Conservation (phyloP, 2,329 filamentous ascomycete species). For the Colletotrichum costaricense region DNA sequence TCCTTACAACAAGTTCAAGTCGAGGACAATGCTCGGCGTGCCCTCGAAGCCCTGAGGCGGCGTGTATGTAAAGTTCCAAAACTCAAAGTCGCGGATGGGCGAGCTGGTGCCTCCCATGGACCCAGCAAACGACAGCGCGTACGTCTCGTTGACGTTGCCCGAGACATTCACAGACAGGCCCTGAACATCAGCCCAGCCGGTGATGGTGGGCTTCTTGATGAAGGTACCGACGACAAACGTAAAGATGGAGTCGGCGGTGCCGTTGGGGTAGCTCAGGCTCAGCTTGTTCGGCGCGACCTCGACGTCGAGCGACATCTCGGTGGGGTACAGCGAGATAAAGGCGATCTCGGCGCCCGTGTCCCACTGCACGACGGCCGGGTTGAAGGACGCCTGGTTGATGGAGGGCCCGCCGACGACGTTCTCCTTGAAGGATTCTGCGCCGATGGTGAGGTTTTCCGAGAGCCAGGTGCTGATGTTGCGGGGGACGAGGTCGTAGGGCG, state of each 20-base stretch:
- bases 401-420: slow-evolving; percentile 65
- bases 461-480: slow-evolving; percentile 72
- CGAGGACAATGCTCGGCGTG: slow-evolving; percentile 36
- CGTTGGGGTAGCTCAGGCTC: slow-evolving; percentile 64
- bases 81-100: slow-evolving; percentile 53
- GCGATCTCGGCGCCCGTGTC: slow-evolving; percentile 50
- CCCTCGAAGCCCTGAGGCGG: slow-evolving; percentile 49
- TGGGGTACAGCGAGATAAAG: slow-evolving; percentile 51
- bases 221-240: slow-evolving; percentile 62
- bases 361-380: slow-evolving; percentile 72
- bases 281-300: slow-evolving; percentile 55
- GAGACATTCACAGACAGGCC: slow-evolving; percentile 57
- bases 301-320: slow-evolving; percentile 52
- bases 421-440: slow-evolving; percentile 68
- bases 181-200: slow-evolving; percentile 58
- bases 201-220: slow-evolving; percentile 54
- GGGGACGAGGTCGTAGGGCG: slow-evolving; percentile 66
- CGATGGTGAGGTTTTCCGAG: slow-evolving; percentile 67
- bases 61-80: slow-evolving; percentile 57
- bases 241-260: slow-evolving; percentile 61
- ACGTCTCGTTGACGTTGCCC: slow-evolving; percentile 55
- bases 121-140: slow-evolving; percentile 56
- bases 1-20: slow-evolving; percentile 11
- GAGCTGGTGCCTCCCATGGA: slow-evolving; percentile 45
- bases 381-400: slow-evolving; percentile 63